These are phyloP conservation scores for Didymosphaeria variabile DNA, from an alignment of 2,329 filamentous ascomycete species.

Conservation along the genomic window DNA sequence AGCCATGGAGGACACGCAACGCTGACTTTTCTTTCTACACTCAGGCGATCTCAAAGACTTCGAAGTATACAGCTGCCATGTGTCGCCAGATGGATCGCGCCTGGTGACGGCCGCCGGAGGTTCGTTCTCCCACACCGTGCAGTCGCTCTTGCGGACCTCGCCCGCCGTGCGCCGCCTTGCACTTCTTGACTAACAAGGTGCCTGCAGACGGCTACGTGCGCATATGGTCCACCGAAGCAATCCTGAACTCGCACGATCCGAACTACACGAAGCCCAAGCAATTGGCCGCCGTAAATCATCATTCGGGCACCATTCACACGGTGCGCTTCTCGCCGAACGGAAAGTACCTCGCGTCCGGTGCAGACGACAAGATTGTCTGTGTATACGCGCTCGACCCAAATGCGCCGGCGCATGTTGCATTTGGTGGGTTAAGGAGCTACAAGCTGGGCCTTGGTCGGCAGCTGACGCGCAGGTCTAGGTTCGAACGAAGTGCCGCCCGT, in stretches of 20 bases:
- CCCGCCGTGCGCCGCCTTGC: conserved; percentile 29
- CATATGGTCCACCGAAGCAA: conserved; percentile 96
- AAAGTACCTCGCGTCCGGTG: conserved; percentile 93
- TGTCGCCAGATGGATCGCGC: conserved; percentile 91
- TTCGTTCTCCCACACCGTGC: conserved; percentile 56
- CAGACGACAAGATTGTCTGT: conserved; percentile 98
- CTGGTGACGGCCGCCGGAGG: conserved; percentile 94
- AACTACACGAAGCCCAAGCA: conserved; percentile 83
- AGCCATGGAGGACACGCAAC: background rate
- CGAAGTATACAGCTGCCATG: conserved; percentile 97
- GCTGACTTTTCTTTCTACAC: conserved; percentile 21
- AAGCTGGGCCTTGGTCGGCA: conserved; percentile 7
- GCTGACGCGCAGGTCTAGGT: conserved; percentile 56
- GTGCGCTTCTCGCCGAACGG: conserved; percentile 96
- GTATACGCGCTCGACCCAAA: conserved; percentile 91
- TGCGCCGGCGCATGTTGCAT: conserved; percentile 77
- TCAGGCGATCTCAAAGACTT: conserved; percentile 95
- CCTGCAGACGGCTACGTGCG: conserved; percentile 87
- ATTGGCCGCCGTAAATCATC: conserved; percentile 97
- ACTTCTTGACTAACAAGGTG: conserved; percentile 26
- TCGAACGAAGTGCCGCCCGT: conserved; percentile 90
- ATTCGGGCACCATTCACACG: conserved; percentile 95
- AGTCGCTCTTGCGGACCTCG: conserved; percentile 22
- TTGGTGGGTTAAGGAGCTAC: conserved; percentile 65
- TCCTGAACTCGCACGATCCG: conserved; percentile 79